Conservation (phyloP, 371 early-diverging fungal species). For the Apophysomyces ossiformis region DNA sequence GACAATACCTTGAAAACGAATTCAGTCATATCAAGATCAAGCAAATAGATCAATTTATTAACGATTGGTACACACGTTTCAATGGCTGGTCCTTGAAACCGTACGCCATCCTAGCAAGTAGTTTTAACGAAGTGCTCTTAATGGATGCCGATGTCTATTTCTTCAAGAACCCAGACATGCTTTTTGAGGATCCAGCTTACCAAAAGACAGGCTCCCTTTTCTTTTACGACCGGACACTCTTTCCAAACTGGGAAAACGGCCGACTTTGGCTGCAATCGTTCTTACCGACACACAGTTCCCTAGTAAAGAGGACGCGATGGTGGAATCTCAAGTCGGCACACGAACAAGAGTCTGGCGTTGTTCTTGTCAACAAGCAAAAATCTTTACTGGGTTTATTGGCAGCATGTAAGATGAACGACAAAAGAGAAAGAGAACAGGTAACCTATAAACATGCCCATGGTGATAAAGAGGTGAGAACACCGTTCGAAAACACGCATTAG, state of each 20-base stretch:
- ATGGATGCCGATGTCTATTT: slow-evolving; percentile 74
- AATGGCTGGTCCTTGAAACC: slow-evolving; percentile 65
- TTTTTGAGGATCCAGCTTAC: slow-evolving; percentile 56
- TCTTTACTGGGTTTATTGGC: slow-evolving; percentile 53
- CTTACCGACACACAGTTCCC: slow-evolving; percentile 29
- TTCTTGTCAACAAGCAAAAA: slow-evolving; percentile 53
- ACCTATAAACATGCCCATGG: slow-evolving; percentile 50
- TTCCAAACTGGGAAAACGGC: slow-evolving; percentile 31
- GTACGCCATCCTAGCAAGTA: slow-evolving; percentile 61
- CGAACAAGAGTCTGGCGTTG: slow-evolving; percentile 64
- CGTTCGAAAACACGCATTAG: too few relatives aligned
- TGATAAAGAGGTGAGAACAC: slow-evolving; percentile 45
- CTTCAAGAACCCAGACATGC: slow-evolving; percentile 53
- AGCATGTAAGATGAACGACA: slow-evolving; percentile 54
- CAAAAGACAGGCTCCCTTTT: slow-evolving; percentile 52
- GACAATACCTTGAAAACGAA: slow-evolving; percentile 34
- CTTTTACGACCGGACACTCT: slow-evolving; percentile 60
- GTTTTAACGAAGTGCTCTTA: slow-evolving; percentile 61
- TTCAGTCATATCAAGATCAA: slow-evolving; percentile 37
- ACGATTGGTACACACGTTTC: slow-evolving; percentile 40
- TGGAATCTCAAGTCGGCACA: slow-evolving; percentile 31
- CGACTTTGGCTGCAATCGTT: slow-evolving; percentile 42
- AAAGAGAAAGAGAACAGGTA: slow-evolving; percentile 41
- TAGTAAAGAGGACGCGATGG: slow-evolving; percentile 35
- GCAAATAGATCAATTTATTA: slow-evolving; percentile 46